Evolutionary conservation across 208 protist species (phyloP).

Genomic region (Acanthamoeba castellanii): DNA sequence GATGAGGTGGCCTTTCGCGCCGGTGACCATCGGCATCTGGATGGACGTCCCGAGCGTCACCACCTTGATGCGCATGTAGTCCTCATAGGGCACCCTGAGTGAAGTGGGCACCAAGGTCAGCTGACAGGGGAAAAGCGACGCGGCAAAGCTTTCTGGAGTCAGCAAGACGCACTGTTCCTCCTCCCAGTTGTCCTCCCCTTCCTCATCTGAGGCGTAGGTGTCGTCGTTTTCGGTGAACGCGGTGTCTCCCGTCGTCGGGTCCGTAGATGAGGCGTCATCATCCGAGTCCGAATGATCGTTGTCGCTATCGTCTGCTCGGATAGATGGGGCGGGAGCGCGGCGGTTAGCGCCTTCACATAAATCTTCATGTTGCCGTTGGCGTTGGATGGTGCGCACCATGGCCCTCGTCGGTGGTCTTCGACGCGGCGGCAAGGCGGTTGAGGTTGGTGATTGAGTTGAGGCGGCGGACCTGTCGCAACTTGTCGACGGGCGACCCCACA

Average conservation of each 20-base stretch:
- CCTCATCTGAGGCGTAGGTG: conserved; percentile 63
- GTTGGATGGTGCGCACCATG: neutral
- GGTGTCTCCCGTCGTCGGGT: conserved; percentile 58
- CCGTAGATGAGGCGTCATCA: conserved; percentile 41
- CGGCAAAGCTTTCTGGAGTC: neutral
- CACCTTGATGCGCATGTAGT: conserved; percentile 70
- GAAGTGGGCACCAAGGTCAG: neutral
- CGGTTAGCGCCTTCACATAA: neutral
- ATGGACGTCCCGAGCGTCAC: conserved; percentile 62
- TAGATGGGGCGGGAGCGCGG: neutral
- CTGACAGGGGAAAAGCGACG: neutral
- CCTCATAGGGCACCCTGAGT: conserved; percentile 42
- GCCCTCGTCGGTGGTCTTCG: conserved; percentile 8
- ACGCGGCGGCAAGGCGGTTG: conserved; percentile 46
- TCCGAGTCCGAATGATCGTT: neutral
- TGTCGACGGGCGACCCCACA: conserved; percentile 22
- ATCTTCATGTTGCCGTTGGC: too few species aligned
- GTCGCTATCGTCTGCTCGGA: conserved; percentile 35
- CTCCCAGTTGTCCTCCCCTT: conserved; percentile 61
- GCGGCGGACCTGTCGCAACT: conserved; percentile 57
- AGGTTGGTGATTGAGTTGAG: conserved; percentile 69
- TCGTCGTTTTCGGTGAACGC: conserved; percentile 71
- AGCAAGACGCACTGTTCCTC: conserved; percentile 24
- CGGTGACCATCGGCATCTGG: neutral
- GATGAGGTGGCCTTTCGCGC: conserved; percentile 21